Evolutionary conservation across 2,329 filamentous ascomycete species (phyloP).

Genomic region (Aureobasidium sp.): DNA sequence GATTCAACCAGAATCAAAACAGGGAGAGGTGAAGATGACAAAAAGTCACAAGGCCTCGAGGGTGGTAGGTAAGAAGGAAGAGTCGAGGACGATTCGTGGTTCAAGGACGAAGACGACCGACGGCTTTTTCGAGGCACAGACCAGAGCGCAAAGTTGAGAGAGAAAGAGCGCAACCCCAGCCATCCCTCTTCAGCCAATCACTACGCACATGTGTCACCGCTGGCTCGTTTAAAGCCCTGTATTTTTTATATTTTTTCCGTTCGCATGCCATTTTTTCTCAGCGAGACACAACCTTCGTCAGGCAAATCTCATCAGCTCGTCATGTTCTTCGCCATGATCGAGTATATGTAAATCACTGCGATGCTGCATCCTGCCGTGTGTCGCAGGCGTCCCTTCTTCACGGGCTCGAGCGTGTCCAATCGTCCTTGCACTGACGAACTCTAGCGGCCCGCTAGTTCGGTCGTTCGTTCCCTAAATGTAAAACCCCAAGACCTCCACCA

Average conservation of each 20-base stretch:
- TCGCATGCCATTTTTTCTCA: background rate
- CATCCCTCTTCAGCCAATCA: conserved; percentile 5
- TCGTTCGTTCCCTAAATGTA: background rate
- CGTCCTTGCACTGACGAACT: background rate
- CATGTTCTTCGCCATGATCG: background rate
- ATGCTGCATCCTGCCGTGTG: conserved; percentile 2
- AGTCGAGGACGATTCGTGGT: background rate
- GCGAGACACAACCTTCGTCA: background rate
- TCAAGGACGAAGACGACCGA: background rate
- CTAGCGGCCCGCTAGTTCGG: conserved; percentile 6
- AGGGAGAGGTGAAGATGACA: conserved; percentile 7
- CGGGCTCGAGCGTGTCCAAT: background rate
- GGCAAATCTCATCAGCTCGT: background rate
- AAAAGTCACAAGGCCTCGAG: conserved; percentile 9
- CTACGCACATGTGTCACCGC: conserved; percentile 1
- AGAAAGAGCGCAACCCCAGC: conserved; percentile 8
- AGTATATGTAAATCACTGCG: background rate
- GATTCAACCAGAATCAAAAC: background rate
- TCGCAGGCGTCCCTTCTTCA: background rate
- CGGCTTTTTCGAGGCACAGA: conserved; percentile 5
- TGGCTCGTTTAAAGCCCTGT: background rate
- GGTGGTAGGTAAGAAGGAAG: conserved; percentile 8
- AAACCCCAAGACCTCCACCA: background rate
- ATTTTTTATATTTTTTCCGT: background rate
- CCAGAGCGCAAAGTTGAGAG: conserved; percentile 2